Base-by-base conservation (phyloP, 2,329 filamentous ascomycete genomes). In the Byssoonygena ceratinophila region DNA sequence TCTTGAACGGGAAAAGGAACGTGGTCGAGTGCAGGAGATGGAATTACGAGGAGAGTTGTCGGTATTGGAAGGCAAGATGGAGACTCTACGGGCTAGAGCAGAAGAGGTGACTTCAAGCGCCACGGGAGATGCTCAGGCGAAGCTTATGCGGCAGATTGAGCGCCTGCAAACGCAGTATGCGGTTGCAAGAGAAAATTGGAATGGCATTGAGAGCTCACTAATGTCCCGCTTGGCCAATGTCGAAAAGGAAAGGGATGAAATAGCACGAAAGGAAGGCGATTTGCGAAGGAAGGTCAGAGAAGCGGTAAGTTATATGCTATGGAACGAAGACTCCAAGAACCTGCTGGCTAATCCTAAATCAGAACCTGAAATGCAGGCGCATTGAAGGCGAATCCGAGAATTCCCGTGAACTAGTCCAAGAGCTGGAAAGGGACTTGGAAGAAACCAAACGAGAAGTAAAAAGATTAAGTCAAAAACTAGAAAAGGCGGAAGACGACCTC, bases 111-210 rank as follows among this genome's bases (percentile, higher is more conserved):
- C 89, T 1, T 91, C 89, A 2, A 85, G 87, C 14, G 81, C 81
- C 12, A 82, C 82, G 4, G 86, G 89, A 12, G 87, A 95, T 63
- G 81, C 85, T 0, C 89, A 94, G 61, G 86, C 86, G 40, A 97
- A 96, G 67, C 75, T 97, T 37, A 75, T 97, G 40, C 82, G 92
- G 37, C 94, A 98, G 68, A 85, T 98, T 51, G 92, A 98, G 71
- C 96, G 87, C 0, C 72, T 98, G 34, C 92, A 98, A 68, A 92
- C 87, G 5, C 94, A 98, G 66, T 95, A 98, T 68, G 83, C 89
- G 0, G 83, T 94, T 51, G 92, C 92, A 1, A 92, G 87, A 59
- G 88, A 94, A 63, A 98, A 98, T 61, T 98, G 94, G 92, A 90
- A 96, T 64, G 87, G 89, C 0, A 94, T 98, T 56, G 91, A 98